Conservation (phyloP, 2,329 filamentous ascomycete species). For the Claviceps sp. region DNA sequence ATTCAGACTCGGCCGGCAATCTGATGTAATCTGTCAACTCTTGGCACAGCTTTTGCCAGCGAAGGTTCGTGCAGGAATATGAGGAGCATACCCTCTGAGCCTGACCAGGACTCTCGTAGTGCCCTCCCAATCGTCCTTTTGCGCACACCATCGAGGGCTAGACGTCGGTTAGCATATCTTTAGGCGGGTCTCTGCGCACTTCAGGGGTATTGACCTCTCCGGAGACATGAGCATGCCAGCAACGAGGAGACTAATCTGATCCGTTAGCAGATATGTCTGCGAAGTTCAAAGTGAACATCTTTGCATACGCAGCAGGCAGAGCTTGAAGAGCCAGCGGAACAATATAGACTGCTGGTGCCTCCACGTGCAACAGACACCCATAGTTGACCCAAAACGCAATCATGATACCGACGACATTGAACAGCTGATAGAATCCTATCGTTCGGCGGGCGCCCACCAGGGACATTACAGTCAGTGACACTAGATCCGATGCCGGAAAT, state of each 20-base stretch:
- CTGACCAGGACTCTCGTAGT: slow-evolving; percentile 40
- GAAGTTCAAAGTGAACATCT: background rate
- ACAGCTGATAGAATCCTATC: slow-evolving; percentile 34
- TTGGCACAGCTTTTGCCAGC: background rate
- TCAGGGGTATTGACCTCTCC: slow-evolving; percentile 21
- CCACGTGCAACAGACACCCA: slow-evolving; percentile 32
- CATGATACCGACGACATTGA: slow-evolving; percentile 32
- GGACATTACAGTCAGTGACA: background rate
- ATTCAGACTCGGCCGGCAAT: slow-evolving; percentile 39
- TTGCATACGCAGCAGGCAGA: slow-evolving; percentile 42
- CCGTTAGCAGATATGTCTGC: background rate
- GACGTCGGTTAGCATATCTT: slow-evolving; percentile 14
- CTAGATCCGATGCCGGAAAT: background rate
- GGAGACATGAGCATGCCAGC: slow-evolving; percentile 46
- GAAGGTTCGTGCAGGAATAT: too few relatives aligned
- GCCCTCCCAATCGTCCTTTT: slow-evolving; percentile 53
- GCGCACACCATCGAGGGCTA: slow-evolving; percentile 54
- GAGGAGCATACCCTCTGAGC: slow-evolving; percentile 24
- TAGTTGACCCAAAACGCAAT: slow-evolving; percentile 39
- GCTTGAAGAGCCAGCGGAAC: slow-evolving; percentile 52
- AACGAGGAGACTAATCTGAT: slow-evolving; percentile 31
- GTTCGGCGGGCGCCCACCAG: too few relatives aligned
- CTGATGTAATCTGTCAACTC: slow-evolving; percentile 11
- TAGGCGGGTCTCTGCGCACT: background rate
- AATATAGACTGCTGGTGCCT: slow-evolving; percentile 37